Evolutionary conservation across 495 filamentous ascomycete genomes (phyloP).

Genomic region (Podospora comata): DNA sequence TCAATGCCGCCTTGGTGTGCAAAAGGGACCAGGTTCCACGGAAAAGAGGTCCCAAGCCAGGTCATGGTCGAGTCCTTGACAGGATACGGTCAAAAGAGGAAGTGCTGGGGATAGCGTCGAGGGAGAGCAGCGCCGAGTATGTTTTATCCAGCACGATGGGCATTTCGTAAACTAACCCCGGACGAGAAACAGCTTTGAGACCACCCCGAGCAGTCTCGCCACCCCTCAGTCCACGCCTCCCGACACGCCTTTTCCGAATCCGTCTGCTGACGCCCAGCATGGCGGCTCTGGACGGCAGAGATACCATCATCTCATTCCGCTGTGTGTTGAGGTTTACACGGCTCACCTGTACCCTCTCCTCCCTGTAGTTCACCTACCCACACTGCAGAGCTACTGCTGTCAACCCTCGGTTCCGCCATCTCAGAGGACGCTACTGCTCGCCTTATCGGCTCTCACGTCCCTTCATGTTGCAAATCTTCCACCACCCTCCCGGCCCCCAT

Average conservation of each 20-base stretch:
- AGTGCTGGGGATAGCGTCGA: slow-evolving; percentile 14
- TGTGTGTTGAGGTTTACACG: slow-evolving; percentile 36
- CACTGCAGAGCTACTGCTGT: slow-evolving; percentile 25
- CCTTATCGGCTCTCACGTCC: slow-evolving; percentile 36
- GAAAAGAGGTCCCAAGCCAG: slow-evolving; percentile 36
- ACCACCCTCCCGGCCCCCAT: neutral
- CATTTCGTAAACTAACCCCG: neutral
- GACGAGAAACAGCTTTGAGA: slow-evolving; percentile 11
- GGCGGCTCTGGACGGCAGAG: slow-evolving; percentile 7
- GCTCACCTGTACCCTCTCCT: slow-evolving; percentile 41
- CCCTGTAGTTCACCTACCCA: slow-evolving; percentile 36
- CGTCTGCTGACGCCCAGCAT: neutral
- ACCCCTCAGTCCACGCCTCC: slow-evolving; percentile 16
- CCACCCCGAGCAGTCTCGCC: slow-evolving; percentile 4
- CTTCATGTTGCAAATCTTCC: neutral
- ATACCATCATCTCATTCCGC: slow-evolving; percentile 33
- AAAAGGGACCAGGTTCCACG: slow-evolving; percentile 39
- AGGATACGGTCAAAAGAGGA: slow-evolving; percentile 28
- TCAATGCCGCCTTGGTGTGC: slow-evolving; percentile 29
- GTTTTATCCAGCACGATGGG: neutral
- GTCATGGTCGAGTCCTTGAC: slow-evolving; percentile 36
- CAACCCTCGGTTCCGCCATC: slow-evolving; percentile 23
- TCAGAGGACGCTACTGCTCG: slow-evolving; percentile 35
- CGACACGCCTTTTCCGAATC: slow-evolving; percentile 5
- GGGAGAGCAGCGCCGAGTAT: slow-evolving; percentile 11